These are phyloP conservation scores for Aethionema arabicum DNA, from an alignment of 345 rosid genomes.

Conservation along the genomic window DNA sequence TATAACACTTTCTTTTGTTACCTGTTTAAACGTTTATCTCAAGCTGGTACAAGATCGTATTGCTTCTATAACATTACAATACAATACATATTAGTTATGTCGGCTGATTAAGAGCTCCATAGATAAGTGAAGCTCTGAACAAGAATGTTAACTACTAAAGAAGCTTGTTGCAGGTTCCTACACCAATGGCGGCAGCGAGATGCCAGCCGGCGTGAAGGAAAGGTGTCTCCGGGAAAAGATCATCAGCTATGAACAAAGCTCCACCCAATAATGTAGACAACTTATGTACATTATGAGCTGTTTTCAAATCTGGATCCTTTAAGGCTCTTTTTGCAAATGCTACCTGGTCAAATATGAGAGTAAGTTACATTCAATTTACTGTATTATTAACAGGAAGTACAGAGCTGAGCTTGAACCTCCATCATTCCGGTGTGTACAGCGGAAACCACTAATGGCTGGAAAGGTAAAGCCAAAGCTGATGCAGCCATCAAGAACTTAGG, in stretches of 20 bases:
- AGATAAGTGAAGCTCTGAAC: conserved; percentile 24
- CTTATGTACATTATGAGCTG: conserved; percentile 69
- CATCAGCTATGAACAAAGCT: conserved; percentile 86
- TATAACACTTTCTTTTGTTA: no score
- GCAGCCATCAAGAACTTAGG: conserved; percentile 94
- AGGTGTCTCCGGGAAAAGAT: conserved; percentile 68
- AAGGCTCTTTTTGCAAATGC: conserved; percentile 81
- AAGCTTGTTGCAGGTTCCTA: conserved; percentile 90
- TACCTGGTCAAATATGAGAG: conserved; percentile 41
- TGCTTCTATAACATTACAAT: neutral
- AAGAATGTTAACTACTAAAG: conserved; percentile 54
- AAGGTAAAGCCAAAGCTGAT: conserved; percentile 63
- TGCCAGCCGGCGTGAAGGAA: conserved; percentile 98
- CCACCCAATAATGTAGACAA: conserved; percentile 77
- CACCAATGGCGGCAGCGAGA: conserved; percentile 93
- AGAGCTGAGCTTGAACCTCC: conserved; percentile 57
- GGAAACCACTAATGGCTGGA: conserved; percentile 94
- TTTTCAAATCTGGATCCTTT: conserved; percentile 74
- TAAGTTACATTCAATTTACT: conserved; percentile 14
- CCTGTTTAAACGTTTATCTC: no score
- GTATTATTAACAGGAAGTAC: neutral
- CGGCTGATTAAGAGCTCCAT: conserved; percentile 35
- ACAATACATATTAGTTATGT: conserved; percentile 22
- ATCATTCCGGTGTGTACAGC: conserved; percentile 92
- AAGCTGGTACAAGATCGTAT: no score